These are phyloP conservation scores for Heritiera littoralis DNA, from an alignment of 345 rosid genomes.

Conservation along the genomic window DNA sequence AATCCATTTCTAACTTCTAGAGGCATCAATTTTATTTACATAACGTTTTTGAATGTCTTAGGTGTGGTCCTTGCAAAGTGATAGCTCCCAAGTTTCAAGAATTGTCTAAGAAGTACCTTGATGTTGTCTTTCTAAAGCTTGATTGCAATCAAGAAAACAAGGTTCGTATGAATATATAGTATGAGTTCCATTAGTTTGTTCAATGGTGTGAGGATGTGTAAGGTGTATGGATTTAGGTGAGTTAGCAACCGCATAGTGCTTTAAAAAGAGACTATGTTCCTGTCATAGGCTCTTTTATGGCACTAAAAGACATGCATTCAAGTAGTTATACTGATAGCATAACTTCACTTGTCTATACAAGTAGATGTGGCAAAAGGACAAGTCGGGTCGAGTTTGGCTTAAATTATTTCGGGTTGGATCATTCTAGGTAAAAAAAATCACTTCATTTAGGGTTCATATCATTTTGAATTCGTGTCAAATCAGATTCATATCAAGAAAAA, in stretches of 20 bases:
- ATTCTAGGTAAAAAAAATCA: too few relatives aligned
- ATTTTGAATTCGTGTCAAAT: too few relatives aligned
- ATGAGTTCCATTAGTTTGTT: neutral
- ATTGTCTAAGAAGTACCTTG: slow-evolving; percentile 69
- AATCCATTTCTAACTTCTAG: neutral
- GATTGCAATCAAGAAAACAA: slow-evolving; percentile 92
- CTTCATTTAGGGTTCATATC: too few relatives aligned
- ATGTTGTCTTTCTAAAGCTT: slow-evolving; percentile 87
- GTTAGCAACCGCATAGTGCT: too few relatives aligned
- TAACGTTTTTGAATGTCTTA: slow-evolving; percentile 19
- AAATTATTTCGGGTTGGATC: too few relatives aligned
- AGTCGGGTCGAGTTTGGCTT: too few relatives aligned
- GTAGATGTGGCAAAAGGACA: too few relatives aligned
- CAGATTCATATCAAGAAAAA: too few relatives aligned
- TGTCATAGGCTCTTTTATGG: neutral
- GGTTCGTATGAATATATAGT: slow-evolving; percentile 33
- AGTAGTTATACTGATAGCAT: neutral
- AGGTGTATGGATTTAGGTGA: too few relatives aligned
- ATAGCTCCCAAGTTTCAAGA: slow-evolving; percentile 82
- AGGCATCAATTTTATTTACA: neutral
- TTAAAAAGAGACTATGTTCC: neutral
- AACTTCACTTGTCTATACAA: neutral
- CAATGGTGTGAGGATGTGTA: too few relatives aligned
- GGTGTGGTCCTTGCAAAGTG: slow-evolving; percentile 98
- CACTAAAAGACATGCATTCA: neutral